Base-by-base conservation (phyloP, 2,329 filamentous ascomycete genomes). In the Cucurbitaria berberidis region DNA sequence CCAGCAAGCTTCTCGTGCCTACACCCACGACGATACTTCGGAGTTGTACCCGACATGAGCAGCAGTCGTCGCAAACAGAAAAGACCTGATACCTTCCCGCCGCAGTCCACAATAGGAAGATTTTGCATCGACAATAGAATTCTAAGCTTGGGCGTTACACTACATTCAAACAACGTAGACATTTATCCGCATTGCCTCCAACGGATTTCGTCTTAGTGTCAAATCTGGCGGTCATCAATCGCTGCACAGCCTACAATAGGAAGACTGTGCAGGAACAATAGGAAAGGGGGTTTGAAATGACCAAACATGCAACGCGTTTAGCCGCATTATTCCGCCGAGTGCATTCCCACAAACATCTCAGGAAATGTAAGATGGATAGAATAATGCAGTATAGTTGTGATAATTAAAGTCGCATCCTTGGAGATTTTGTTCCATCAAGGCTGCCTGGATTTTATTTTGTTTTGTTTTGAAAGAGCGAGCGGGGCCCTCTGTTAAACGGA, bases 21-120 rank as follows among this genome's bases (percentile, higher is more conserved):
- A 11, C 38, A 41, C 38, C 38, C 38, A 41, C 21, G n/a, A 22
- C n/a, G 24, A 11, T 13, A 21, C n/a, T 38, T 19, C 35, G 29
- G 29, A 30, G 29, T 30, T 30, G 29, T 11, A 26, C 6, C 30
- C 13, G 4, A 18, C 18, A 18, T 15, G 8, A 19, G 35, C 35
- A 26, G 24, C 9, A 26, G 24, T 26, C 24, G 22, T 21, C 5
- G 15, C 8, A 22, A 22, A 18, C 16, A 34, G 16, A 34, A 13
- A 22, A 21, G n/a, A n/a, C n/a, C n/a, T 22, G 19, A 39, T 21
- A 34, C 34, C 15, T 34, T 34, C 36, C 19, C 36, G 7, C 24
- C 26, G 11, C 11, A 27, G 51, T n/a, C 32, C 30, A 48, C 51
- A 53, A 48, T 48, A 53, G 39, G 26, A 45, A 38, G 18, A 21